Evolutionary conservation across 1,139 yeast species (phyloP), one percentile per base, ranked within the genome.

Genomic region (Geotrichum restrictum): DNA sequence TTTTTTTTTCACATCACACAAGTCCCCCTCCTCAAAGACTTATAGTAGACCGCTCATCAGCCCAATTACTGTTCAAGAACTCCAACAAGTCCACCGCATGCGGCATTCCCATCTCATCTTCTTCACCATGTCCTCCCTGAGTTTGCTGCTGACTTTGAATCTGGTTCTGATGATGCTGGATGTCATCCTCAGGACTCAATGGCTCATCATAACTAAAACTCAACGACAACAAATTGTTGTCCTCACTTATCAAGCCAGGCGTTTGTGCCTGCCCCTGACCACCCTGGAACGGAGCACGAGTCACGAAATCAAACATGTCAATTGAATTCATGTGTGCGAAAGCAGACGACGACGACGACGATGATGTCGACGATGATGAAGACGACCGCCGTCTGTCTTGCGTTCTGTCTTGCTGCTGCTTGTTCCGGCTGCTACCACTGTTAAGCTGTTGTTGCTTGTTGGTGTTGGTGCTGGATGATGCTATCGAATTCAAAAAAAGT

Each of bases 221-320:
- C 29, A 49, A 13, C 19, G 40, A 45, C 45, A 49, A 13, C 45
- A 45, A 16, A 24, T 24, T 24, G 36, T 45, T 37, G 27, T 50
- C 53, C 11, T 45, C 44, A 11, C 32, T 34, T 18, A 50, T 42
- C 8, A 50, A 38, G n/a, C 49, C 53, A 27, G 43, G 24, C 22
- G 33, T 21, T 10, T 21, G 36, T 33, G 27, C 38, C 21, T 37
- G 43, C 5, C 29, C n/a, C n/a, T n/a, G n/a, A n/a, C n/a, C n/a
- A 7, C 14, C 19, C n/a, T 41, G 22, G 14, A 14, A 45, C 22
- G 49, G 49, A 13, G 42, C 42, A 6, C 49, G 49, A n/a, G 49
- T 50, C 13, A 50, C 46, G 41, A 50, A 50, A 14, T 50, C 53
- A 50, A 50, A 50, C 43, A 50, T 29, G 29, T 50, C 53, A 50